A percentile compares a stretch with the other conserved stretches of the same genome.
phyloP scores from a whole-genome alignment of 2,329 filamentous ascomycete genomes.

The Ascochyta lentis region DNA sequence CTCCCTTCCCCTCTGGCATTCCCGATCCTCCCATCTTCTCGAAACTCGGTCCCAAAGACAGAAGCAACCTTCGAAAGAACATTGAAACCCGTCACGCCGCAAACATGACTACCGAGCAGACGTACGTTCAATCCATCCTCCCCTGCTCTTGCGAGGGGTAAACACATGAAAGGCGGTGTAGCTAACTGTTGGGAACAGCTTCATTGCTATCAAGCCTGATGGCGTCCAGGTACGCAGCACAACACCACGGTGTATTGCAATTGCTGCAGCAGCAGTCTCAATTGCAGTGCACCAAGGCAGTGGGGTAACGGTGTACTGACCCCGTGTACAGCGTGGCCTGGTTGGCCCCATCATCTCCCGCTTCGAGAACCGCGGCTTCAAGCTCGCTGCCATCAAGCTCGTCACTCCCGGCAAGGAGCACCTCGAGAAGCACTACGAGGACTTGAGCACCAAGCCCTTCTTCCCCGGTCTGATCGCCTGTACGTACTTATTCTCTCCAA shows the following conservation, averaged over 20 bases:
- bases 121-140: slow-evolving; percentile 64
- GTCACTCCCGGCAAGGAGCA: slow-evolving; percentile 86
- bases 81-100: slow-evolving; percentile 42
- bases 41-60: slow-evolving; percentile 46
- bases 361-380: slow-evolving; percentile 98
- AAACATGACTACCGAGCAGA: slow-evolving; percentile 77
- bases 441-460: slow-evolving; percentile 94
- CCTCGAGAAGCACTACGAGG: slow-evolving; percentile 97
- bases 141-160: slow-evolving; percentile 4
- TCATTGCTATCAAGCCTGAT: slow-evolving; percentile 99
- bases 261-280: not conserved
- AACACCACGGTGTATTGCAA: not conserved
- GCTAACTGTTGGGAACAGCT: slow-evolving; percentile 64
- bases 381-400: slow-evolving; percentile 98
- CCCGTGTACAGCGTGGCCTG: slow-evolving; percentile 80
- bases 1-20: slow-evolving; percentile 31
- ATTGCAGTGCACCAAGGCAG: not conserved
- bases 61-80: slow-evolving; percentile 47
- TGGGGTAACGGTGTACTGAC: not conserved
- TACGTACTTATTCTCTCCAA: slow-evolving; percentile 57
- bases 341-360: slow-evolving; percentile 96
- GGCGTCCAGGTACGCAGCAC: slow-evolving; percentile 84
- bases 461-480: slow-evolving; percentile 93
- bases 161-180: slow-evolving; percentile 20
- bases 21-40: slow-evolving; percentile 53